phyloP scores from a whole-genome alignment of 1,284 basidiomycete genomes.

The Malassezia slooffiae region DNA sequence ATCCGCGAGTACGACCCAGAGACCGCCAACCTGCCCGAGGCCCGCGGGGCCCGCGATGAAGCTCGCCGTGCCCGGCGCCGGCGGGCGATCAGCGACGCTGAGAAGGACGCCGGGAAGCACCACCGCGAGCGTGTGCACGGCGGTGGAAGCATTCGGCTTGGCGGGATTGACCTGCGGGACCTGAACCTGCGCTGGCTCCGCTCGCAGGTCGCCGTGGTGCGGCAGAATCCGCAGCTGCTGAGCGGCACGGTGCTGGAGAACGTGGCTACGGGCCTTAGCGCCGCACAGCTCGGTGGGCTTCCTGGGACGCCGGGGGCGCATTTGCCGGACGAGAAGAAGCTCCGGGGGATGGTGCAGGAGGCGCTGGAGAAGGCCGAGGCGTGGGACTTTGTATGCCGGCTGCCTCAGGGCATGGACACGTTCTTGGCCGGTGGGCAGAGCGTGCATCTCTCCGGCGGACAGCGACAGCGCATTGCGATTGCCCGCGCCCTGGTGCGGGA shows the following conservation, averaged over 20 bases:
- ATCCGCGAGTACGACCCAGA: slow-evolving; percentile 49
- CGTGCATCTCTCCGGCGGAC: slow-evolving; percentile 41
- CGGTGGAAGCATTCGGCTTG: slow-evolving; percentile 34
- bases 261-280: slow-evolving; percentile 37
- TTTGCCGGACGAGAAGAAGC: slow-evolving; percentile 5
- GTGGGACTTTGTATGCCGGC: slow-evolving; percentile 46
- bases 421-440: slow-evolving; percentile 46
- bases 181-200: slow-evolving; percentile 49
- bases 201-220: slow-evolving; percentile 49
- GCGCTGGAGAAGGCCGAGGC: slow-evolving; percentile 48
- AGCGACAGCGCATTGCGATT: slow-evolving; percentile 41
- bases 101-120: slow-evolving; percentile 11
- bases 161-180: slow-evolving; percentile 42
- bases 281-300: too few species aligned
- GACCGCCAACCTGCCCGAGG: slow-evolving; percentile 18
- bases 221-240: slow-evolving; percentile 48
- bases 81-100: slow-evolving; percentile 4
- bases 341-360: slow-evolving; percentile 39
- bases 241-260: slow-evolving; percentile 42
- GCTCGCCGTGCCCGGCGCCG: too few species aligned
- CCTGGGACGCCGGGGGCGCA: slow-evolving; percentile 18
- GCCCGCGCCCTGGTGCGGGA: slow-evolving; percentile 40
- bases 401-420: slow-evolving; percentile 47
- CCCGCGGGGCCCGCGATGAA: neutral
- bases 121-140: slow-evolving; percentile 21